A percentile compares a stretch with the other conserved stretches of the same genome.
Evolutionary conservation across 73 alveolate species (phyloP).

Genomic region (Stentor roeselii): DNA sequence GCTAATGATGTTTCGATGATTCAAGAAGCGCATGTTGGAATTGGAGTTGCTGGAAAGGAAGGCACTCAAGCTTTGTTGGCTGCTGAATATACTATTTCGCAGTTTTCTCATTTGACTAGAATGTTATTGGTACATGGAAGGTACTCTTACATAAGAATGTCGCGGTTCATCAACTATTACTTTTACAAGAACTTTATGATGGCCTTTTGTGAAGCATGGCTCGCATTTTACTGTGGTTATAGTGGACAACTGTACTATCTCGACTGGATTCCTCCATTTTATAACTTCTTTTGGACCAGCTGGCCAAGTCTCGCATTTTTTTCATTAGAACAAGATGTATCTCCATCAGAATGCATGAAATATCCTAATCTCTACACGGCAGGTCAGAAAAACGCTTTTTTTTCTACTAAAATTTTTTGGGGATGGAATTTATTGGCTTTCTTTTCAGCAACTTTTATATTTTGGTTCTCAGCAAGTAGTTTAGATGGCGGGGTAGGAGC

Average conservation of each 20-base stretch:
- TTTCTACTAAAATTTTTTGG: slow-evolving; percentile 71
- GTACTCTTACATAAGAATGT: slow-evolving; percentile 46
- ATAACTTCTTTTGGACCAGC: slow-evolving; percentile 46
- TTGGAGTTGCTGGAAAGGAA: slow-evolving; percentile 34
- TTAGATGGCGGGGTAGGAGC: too few species aligned
- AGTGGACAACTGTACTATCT: slow-evolving; percentile 50
- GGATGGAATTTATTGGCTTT: slow-evolving; percentile 65
- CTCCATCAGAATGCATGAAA: slow-evolving; percentile 42
- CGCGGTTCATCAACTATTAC: slow-evolving; percentile 43
- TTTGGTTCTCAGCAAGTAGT: too few species aligned
- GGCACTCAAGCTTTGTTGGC: slow-evolving; percentile 34
- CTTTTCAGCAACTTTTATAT: slow-evolving; percentile 62
- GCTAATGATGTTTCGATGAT: slow-evolving; percentile 74
- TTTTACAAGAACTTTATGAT: slow-evolving; percentile 48
- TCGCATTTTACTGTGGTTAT: slow-evolving; percentile 33
- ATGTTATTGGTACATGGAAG: slow-evolving; percentile 75
- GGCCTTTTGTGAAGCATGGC: slow-evolving; percentile 41
- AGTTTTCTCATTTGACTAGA: slow-evolving; percentile 61
- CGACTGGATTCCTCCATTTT: slow-evolving; percentile 51
- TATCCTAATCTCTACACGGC: slow-evolving; percentile 76
- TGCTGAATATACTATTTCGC: slow-evolving; percentile 66
- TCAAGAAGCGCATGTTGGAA: slow-evolving; percentile 37
- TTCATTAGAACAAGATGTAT: slow-evolving; percentile 75
- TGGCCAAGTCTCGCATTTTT: slow-evolving; percentile 69
- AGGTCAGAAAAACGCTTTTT: slow-evolving; percentile 70